These are phyloP conservation scores for Ophiorrhiza pumila DNA, from an alignment of 257 asterid species.

Conservation along the genomic window DNA sequence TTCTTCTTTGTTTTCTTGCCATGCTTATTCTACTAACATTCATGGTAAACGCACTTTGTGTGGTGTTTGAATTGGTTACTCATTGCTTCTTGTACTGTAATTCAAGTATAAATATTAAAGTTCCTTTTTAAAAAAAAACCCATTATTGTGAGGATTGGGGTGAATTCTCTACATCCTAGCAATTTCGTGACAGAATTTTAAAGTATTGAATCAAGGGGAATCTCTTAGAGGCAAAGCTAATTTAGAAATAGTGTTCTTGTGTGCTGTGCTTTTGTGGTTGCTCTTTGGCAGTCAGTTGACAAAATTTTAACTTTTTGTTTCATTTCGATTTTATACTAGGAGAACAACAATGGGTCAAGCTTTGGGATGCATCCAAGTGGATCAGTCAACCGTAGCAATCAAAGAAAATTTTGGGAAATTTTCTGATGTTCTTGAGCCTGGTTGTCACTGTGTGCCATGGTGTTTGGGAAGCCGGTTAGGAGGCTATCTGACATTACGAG, in stretches of 20 bases:
- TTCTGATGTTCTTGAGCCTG: conserved; percentile 25
- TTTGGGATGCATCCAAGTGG: conserved; percentile 33
- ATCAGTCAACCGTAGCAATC: conserved; percentile 26
- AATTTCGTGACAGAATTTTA: not conserved
- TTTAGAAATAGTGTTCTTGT: not conserved
- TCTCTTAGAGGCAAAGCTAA: not conserved
- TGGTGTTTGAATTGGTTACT: not conserved
- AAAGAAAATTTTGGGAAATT: conserved; percentile 29
- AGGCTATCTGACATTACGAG: conserved; percentile 25
- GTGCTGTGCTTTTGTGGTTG: not conserved
- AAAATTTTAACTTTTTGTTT: not conserved
- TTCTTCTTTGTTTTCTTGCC: not conserved
- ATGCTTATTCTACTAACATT: not conserved
- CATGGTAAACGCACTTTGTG: not conserved
- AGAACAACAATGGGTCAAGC: conserved; percentile 28
- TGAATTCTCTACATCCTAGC: not conserved
- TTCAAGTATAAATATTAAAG: no score
- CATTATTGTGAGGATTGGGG: not conserved
- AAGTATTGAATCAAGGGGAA: not conserved
- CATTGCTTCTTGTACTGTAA: not conserved
- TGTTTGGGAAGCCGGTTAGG: conserved; percentile 26
- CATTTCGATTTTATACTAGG: not conserved
- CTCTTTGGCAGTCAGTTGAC: not conserved
- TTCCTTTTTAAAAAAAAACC: no score
- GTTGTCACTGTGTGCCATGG: conserved; percentile 36